These are phyloP conservation scores for Oryza longistaminata DNA, from an alignment of 176 grass and related monocot species.

Conservation along the genomic window DNA sequence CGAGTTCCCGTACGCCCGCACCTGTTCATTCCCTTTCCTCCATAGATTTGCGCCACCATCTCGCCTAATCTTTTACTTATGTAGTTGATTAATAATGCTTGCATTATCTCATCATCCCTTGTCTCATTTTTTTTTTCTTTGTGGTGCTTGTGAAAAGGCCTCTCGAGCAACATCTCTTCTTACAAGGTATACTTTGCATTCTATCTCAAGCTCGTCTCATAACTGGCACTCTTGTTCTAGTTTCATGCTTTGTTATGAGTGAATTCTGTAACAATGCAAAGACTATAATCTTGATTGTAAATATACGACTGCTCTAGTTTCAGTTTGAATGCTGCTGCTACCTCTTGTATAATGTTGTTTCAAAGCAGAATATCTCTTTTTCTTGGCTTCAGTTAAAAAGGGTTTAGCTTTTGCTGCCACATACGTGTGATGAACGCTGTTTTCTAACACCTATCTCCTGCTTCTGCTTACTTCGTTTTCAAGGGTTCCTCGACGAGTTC, in stretches of 20 bases:
- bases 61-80: background rate
- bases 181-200: slow-evolving; percentile 63
- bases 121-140: background rate
- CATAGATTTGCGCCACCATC: no score
- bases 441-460: slow-evolving; percentile 18
- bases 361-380: background rate
- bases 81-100: background rate
- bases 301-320: background rate
- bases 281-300: background rate
- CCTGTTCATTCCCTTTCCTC: background rate
- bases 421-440: background rate
- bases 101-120: background rate
- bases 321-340: background rate
- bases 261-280: background rate
- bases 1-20: slow-evolving; percentile 72
- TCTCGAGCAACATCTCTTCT: slow-evolving; percentile 83
- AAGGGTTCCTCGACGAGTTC: slow-evolving; percentile 96
- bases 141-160: slow-evolving; percentile 46
- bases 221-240: background rate
- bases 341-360: background rate
- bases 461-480: slow-evolving; percentile 24
- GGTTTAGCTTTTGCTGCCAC: background rate
- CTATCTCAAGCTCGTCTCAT: background rate
- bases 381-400: background rate
- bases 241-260: background rate